Evolutionary conservation across 176 grass and related monocot genomes (phyloP).

Genomic region (Typha latifolia): DNA sequence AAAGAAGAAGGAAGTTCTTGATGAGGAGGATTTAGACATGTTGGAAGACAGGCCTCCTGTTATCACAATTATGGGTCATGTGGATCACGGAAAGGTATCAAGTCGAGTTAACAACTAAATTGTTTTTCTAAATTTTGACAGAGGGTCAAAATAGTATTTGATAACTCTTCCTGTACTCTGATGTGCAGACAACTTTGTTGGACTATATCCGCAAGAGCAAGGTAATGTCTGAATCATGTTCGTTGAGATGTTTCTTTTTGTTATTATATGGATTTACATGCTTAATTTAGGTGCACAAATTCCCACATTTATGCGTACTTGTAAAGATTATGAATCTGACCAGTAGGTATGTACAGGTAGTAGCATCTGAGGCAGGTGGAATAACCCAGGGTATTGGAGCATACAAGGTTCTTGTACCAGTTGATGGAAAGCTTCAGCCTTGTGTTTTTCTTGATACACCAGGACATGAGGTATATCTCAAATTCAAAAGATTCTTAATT

Average conservation of each 20-base stretch:
- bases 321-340: slow-evolving; percentile 14
- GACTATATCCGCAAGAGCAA: slow-evolving; percentile 92
- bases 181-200: slow-evolving; percentile 77
- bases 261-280: background rate
- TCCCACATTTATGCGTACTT: background rate
- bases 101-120: slow-evolving; percentile 1
- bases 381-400: slow-evolving; percentile 98
- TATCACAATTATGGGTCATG: slow-evolving; percentile 99
- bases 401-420: slow-evolving; percentile 85
- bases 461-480: slow-evolving; percentile 66
- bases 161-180: slow-evolving; percentile 16
- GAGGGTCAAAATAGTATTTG: slow-evolving; percentile 6
- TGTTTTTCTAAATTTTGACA: slow-evolving; percentile 7
- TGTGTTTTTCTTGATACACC: slow-evolving; percentile 98
- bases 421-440: slow-evolving; percentile 68
- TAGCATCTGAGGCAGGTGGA: slow-evolving; percentile 91
- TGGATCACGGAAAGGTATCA: slow-evolving; percentile 96
- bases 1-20: slow-evolving; percentile 85
- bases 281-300: background rate
- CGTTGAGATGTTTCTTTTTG: slow-evolving; percentile 3
- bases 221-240: slow-evolving; percentile 40
- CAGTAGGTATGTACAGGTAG: slow-evolving; percentile 52
- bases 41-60: slow-evolving; percentile 82
- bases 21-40: slow-evolving; percentile 79
- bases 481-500: background rate